These are phyloP conservation scores for Candida cerambycidarum DNA, from an alignment of 805 yeast species.

Conservation along the genomic window DNA sequence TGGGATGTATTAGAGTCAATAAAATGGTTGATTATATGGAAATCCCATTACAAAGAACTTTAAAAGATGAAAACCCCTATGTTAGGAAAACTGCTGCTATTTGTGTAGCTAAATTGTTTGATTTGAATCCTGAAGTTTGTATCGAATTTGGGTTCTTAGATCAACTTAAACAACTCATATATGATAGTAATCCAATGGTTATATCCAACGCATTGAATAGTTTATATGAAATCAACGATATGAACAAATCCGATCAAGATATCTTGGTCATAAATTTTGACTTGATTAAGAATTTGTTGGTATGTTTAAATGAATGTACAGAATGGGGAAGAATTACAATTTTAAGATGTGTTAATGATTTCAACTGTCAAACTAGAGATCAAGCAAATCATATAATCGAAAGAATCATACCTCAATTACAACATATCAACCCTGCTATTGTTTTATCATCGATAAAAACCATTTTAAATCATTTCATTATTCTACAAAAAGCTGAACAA, in stretches of 20 bases:
- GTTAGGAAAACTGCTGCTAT: constrained; percentile 97
- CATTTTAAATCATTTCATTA: constrained; percentile 64
- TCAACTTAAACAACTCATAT: constrained; percentile 61
- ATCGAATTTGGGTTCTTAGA: constrained; percentile 84
- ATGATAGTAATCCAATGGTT: constrained; percentile 94
- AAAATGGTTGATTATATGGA: constrained; percentile 95
- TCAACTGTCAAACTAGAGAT: constrained; percentile 49
- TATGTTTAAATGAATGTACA: constrained; percentile 93
- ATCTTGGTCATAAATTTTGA: constrained; percentile 40
- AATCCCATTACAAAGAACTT: constrained; percentile 79
- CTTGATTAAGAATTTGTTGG: constrained; percentile 60
- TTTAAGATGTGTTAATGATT: constrained; percentile 76
- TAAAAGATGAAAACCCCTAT: constrained; percentile 92
- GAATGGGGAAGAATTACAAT: constrained; percentile 98
- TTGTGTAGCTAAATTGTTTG: constrained; percentile 93
- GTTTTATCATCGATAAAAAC: constrained; percentile 84
- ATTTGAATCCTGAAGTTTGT: constrained; percentile 76
- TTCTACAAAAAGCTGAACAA: constrained; percentile 34
- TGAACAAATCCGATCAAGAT: constrained; percentile 45
- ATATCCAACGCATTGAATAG: constrained; percentile 92
- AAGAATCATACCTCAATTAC: constrained; percentile 89
- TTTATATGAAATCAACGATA: constrained; percentile 74
- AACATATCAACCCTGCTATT: constrained; percentile 95
- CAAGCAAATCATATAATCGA: constrained; percentile 88
- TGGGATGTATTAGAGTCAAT: constrained; percentile 97